Evolutionary conservation across 768 basidiomycete species (phyloP).

Genomic region (Pulveroboletus ravenelii): DNA sequence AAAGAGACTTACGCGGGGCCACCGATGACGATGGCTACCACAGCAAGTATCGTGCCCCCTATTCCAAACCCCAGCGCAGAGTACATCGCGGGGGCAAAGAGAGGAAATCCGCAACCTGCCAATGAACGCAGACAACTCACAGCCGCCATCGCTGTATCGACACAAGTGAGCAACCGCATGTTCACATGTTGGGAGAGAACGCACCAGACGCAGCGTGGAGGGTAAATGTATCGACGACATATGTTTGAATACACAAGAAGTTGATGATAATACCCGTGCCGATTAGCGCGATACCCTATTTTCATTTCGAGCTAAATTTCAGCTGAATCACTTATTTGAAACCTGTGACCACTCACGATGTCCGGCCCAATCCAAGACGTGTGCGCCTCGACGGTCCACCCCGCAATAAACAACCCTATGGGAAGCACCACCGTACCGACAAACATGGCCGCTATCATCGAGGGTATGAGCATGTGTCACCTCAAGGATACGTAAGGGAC

Average conservation of each 20-base stretch:
- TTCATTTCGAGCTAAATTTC: slow-evolving; percentile 4
- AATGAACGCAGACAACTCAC: slow-evolving; percentile 60
- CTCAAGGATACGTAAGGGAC: not conserved
- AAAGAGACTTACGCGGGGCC: slow-evolving; percentile 42
- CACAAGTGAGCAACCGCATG: not conserved
- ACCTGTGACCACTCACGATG: slow-evolving; percentile 39
- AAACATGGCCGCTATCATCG: slow-evolving; percentile 48
- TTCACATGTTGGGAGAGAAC: slow-evolving; percentile 5
- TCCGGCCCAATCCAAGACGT: slow-evolving; percentile 71
- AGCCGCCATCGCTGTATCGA: slow-evolving; percentile 55
- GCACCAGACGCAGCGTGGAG: slow-evolving; percentile 63
- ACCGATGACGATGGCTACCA: slow-evolving; percentile 52
- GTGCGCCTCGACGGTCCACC: slow-evolving; percentile 59
- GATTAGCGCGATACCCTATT: slow-evolving; percentile 52
- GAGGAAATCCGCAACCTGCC: slow-evolving; percentile 70
- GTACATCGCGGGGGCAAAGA: slow-evolving; percentile 72
- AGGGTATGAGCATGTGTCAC: not conserved
- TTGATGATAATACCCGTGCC: slow-evolving; percentile 55
- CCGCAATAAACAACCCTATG: slow-evolving; percentile 60
- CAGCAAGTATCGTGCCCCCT: slow-evolving; percentile 62
- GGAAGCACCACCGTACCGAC: slow-evolving; percentile 59
- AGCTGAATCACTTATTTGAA: not conserved
- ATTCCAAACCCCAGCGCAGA: slow-evolving; percentile 62
- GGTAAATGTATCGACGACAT: slow-evolving; percentile 63
- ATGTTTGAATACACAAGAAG: slow-evolving; percentile 62